phyloP scores from a whole-genome alignment of 495 filamentous ascomycete genomes.

The Tuber borchii region DNA sequence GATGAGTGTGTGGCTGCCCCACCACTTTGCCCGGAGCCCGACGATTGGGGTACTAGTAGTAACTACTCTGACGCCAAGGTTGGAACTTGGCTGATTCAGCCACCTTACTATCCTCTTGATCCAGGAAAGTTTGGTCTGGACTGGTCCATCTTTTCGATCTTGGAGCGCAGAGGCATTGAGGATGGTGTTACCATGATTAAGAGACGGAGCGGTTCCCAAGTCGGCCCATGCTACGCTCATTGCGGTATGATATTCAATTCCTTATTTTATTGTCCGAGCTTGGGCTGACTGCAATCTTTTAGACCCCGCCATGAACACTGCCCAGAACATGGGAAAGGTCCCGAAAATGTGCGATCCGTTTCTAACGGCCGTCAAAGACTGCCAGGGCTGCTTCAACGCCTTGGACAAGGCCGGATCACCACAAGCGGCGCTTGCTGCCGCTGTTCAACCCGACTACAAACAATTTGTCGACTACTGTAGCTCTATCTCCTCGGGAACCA shows the following conservation, averaged over 20 bases:
- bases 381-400: slow-evolving; percentile 8
- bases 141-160: slow-evolving; percentile 52
- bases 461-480: slow-evolving; percentile 15
- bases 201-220: slow-evolving; percentile 8
- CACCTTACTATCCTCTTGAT: slow-evolving; percentile 59
- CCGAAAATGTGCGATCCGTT: slow-evolving; percentile 16
- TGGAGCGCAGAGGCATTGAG: slow-evolving; percentile 35
- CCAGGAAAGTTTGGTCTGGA: slow-evolving; percentile 58
- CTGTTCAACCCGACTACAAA: slow-evolving; percentile 9
- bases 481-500: slow-evolving; percentile 6
- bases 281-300: not conserved
- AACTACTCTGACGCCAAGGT: slow-evolving; percentile 44
- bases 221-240: slow-evolving; percentile 21
- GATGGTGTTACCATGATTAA: slow-evolving; percentile 5
- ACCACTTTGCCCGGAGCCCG: slow-evolving; percentile 27
- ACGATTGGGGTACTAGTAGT: slow-evolving; percentile 44
- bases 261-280: not conserved
- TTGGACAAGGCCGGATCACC: not conserved
- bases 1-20: slow-evolving; percentile 52
- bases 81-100: slow-evolving; percentile 49
- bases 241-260: slow-evolving; percentile 24
- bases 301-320: slow-evolving; percentile 16
- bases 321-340: slow-evolving; percentile 20
- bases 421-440: not conserved
- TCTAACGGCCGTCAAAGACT: slow-evolving; percentile 6